Percentiles rank a stretch among this genome's conserved stretches.
phyloP scores from a whole-genome alignment of 257 asterid genomes.

The Mentha longifolia region DNA sequence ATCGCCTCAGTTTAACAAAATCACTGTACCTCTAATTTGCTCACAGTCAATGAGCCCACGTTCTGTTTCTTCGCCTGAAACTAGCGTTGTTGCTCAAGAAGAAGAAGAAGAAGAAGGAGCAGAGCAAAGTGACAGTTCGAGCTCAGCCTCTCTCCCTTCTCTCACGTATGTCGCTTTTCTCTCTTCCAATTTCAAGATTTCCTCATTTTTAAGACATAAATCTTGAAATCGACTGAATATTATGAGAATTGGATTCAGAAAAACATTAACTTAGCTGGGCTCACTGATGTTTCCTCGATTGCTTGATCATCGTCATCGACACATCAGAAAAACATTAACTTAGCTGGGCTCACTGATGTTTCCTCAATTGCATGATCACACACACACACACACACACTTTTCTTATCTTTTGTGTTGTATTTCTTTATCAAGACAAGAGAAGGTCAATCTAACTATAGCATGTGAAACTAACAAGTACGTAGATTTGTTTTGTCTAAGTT shows the following conservation, averaged over 20 bases:
- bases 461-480: too few relatives aligned
- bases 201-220: background rate
- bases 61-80: conserved; percentile 58
- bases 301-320: background rate
- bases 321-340: too few relatives aligned
- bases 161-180: conserved; percentile 43
- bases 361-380: too few relatives aligned
- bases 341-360: too few relatives aligned
- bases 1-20: conserved; percentile 31
- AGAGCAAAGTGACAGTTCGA: conserved; percentile 34
- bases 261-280: background rate
- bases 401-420: background rate
- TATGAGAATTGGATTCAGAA: background rate
- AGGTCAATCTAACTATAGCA: too few relatives aligned
- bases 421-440: too few relatives aligned
- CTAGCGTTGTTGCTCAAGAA: conserved; percentile 42
- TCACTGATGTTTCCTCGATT: background rate
- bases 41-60: conserved; percentile 28
- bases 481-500: too few relatives aligned
- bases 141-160: conserved; percentile 42
- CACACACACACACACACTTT: background rate
- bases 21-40: conserved; percentile 21
- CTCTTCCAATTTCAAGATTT: background rate
- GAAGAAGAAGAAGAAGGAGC: conserved; percentile 37
- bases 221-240: background rate